Evolutionary conservation across 768 basidiomycete species (phyloP), one percentile per base, ranked within the genome.

Genomic region (Xerocomellus chrysenteron): DNA sequence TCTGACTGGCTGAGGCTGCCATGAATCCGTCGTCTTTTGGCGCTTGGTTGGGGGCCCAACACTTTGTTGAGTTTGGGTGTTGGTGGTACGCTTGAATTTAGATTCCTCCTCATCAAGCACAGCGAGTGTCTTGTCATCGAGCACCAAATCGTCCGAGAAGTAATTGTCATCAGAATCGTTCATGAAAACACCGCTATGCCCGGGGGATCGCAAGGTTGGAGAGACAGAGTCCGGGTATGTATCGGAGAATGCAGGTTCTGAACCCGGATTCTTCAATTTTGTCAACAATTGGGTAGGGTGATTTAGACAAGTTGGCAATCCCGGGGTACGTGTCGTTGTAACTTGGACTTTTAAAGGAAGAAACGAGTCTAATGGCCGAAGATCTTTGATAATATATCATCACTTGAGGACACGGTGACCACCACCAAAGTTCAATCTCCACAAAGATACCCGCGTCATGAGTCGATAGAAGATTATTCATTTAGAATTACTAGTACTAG

Each of bases 91-190:
- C 50, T 43, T 69, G 55, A 68, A 75, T 49, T 72, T 73, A 52
- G 65, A 69, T 63, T 90, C 88, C 53, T 80, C 79, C 52, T 78
- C 74, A 60, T 88, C 86, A 19, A 90, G 77, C 30, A 78, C 72
- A 11, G 87, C 86, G 48, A 88, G 69, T 0, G 82, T 77, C 57
- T 80, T 74, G 50, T 82, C 85, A 65, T 90, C 86, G 41, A 90
- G 71, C 42, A 82, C 75, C 58, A 87, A 74, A 52, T 85, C 85
- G 67, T 87, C 86, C 61, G 77, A 75, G 68, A 80, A 77, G 67
- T 85, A 85, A 65, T 85, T 80, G 69, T 88, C 88, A 70, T 89
- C 89, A 32, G 80, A 83, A 72, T 81, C 81, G 62, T 80, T 74
- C 85, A 87, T 88, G 55, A 54, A 58, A 57, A 47, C 30, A 24